Evolutionary conservation across 169 alveolate species (phyloP), one percentile per base, ranked within the genome.

Genomic region (Cryptosporidium xiaoi): DNA sequence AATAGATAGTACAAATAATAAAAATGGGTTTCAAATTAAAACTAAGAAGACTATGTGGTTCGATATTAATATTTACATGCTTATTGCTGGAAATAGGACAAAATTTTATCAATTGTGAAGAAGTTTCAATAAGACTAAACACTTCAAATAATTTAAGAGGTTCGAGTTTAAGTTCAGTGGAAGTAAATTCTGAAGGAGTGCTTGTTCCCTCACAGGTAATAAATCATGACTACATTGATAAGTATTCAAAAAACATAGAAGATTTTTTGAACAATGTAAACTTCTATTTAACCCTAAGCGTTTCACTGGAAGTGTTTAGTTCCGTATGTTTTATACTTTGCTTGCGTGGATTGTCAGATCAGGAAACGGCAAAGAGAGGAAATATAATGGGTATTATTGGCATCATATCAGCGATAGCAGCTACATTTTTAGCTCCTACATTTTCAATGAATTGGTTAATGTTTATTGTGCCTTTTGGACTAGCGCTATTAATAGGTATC

Each of bases 361-460:
- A 93, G 83, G 92, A 92, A 77, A 93, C 97, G 33, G 95, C 97
- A 20, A 93, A 94, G 77, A 69, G 95, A 66, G 97, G 97, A 40
- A 95, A 95, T 66, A 51, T 84, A 27, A 83, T 93, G 58, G 97
- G 97, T 62, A 67, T 92, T n/a, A 71, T 93, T 46, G 97, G 97
- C 31, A 94, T 94, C 66, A 68, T 92, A 51, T 71, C 91, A 46
- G 97, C 96, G 56, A 91, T 95, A 6, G 82, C 92, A 48, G 94
- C 96, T 12, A 91, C 97, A 40, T 82, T 93, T 44, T 83, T 87
- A 69, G 84, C 90, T 68, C 82, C 91, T 12, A 62, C 77, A 13
- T 77, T 77, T 60, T 53, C 53, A 65, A 64, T 65, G 90, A 68
- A 89, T 90, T 51, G 92, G 94, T 83, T 90, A 67, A 65, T 90